Base-by-base conservation (phyloP, 1,284 basidiomycete genomes). In the Austropuccinia psidii region DNA sequence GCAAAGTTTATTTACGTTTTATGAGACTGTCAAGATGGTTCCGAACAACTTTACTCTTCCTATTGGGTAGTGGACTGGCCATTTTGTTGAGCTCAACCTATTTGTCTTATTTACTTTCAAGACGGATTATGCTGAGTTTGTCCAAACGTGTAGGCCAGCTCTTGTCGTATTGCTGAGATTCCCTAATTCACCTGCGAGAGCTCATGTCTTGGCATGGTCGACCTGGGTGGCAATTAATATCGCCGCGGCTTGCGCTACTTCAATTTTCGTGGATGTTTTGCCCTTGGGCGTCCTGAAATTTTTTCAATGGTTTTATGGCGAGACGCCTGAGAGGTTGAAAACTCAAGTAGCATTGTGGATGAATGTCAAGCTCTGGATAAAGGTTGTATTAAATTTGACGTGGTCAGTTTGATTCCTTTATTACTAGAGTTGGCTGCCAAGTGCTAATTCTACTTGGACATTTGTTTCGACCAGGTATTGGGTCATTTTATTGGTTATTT, bases 291-390 rank as follows among this genome's bases (percentile, higher is more conserved):
- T 27, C 33, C 43, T 69, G 33, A 57, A 69, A 31, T 33, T 69
- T 27, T 69, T 69, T 27, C 37, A 55, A n/a, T 29, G 55, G 13
- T 55, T 69, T 9, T 69, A 69, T 49, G 66, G 66, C n/a, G 21
- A 50, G 19, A 69, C 54, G n/a, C 66, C 66, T 39, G 66, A 69
- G 47, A 69, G 58, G 52, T 49, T 69, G 11, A 69, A 69, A 41
- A 69, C 66, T 11, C 66, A 69, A 57, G 43, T 69, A 33, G 66
- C 55, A 37, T 39, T 69, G 3, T 69, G 66, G 66, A 69, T 69
- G 52, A 69, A 58, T 41, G 66, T 69, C 24, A 69, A 54, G 33
- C 58, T 57, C 29, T 69, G 66, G 66, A 69, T 54, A 39, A 69
- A 58, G 39, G 29, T 69, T 15, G 52, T 54, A 41, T 33, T 69